Conservation (phyloP, 2,329 filamentous ascomycete species). For the Aspergillus ochraceus region DNA sequence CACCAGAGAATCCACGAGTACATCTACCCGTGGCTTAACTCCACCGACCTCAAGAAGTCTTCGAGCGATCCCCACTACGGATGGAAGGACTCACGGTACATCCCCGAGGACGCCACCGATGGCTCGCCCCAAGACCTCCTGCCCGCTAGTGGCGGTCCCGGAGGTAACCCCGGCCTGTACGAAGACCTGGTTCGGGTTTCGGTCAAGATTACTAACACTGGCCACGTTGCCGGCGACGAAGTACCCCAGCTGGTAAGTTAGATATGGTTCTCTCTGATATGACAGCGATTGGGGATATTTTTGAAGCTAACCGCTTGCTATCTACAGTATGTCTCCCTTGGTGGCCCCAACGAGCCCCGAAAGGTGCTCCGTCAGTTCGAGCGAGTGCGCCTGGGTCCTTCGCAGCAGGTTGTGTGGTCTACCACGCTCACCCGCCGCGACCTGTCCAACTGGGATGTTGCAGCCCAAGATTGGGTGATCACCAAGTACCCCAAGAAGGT, state of each 20-base stretch:
- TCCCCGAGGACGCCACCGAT: constrained; percentile 53
- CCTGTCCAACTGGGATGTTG: constrained; percentile 81
- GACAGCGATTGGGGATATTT: neutral
- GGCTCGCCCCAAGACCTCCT: constrained; percentile 57
- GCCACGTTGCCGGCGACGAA: constrained; percentile 50
- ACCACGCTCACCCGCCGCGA: constrained; percentile 75
- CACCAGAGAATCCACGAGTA: constrained; percentile 53
- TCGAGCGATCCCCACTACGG: constrained; percentile 58
- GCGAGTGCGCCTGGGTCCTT: constrained; percentile 68
- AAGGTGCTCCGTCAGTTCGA: constrained; percentile 77
- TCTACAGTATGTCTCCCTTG: constrained; percentile 69
- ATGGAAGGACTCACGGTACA: constrained; percentile 47
- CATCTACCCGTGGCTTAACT: constrained; percentile 67
- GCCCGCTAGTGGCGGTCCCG: constrained; percentile 58
- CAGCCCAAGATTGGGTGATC: constrained; percentile 79
- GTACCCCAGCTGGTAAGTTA: constrained; percentile 51
- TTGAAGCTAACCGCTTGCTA: constrained; percentile 7
- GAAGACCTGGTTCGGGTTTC: constrained; percentile 51
- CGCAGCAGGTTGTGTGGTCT: constrained; percentile 65
- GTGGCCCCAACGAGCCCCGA: constrained; percentile 69
- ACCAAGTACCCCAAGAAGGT: constrained; percentile 58
- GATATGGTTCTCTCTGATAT: neutral
- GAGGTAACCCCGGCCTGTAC: constrained; percentile 59
- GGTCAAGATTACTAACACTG: constrained; percentile 54
- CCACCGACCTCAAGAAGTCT: constrained; percentile 54